Evolutionary conservation across 2,329 filamentous ascomycete genomes (phyloP), one percentile per base, ranked within the genome.

Genomic region (Decorospora gaudefroyi): DNA sequence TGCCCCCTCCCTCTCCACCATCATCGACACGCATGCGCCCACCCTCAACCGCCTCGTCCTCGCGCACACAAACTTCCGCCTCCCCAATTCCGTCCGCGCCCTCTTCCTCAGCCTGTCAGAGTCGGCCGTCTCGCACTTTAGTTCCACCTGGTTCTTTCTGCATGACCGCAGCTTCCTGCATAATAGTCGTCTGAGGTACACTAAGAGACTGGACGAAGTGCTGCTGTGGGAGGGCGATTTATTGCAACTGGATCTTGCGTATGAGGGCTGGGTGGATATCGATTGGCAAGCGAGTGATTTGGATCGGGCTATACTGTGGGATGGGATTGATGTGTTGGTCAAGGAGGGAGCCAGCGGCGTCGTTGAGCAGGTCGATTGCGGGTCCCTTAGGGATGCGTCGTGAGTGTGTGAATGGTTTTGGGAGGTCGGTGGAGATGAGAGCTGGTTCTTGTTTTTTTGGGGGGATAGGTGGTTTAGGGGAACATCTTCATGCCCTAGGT

Each of bases 1-100:
- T 13, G 39, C 43, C 9, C 43, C 38, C 8, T 44, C 46, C 2
- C 32, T 51, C 15, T 40, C 31, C 21, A 25, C 12, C 2, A 42
- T 53, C 15, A 12, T 53, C 13, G 8, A 29, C 8, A 16, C 19
- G 4, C 47, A 51, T 23, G 26, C 28, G 1, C 9, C 9, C 4
- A 37, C 32, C 8, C 34, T 51, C 3, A 43, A 37, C 18, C 23
- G 28, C 6, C 12, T 51, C 12, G 29, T 39, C 8, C 28, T 51
- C 17, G 13, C 19, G 1, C 21, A 51, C 30, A 39, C 38, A 7
- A 42, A 41, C 16, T 40, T 51, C 7, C 21, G 34, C 16, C 16
- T 3, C n/a, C 44, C 48, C 2, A 51, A 51, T 9, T 30, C 41
- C 8, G 10, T 51, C 16, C 34, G 32, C 31, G 28, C 23, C 3